phyloP scores from a whole-genome alignment of 208 protist species.

The Pavlovales sp. region DNA sequence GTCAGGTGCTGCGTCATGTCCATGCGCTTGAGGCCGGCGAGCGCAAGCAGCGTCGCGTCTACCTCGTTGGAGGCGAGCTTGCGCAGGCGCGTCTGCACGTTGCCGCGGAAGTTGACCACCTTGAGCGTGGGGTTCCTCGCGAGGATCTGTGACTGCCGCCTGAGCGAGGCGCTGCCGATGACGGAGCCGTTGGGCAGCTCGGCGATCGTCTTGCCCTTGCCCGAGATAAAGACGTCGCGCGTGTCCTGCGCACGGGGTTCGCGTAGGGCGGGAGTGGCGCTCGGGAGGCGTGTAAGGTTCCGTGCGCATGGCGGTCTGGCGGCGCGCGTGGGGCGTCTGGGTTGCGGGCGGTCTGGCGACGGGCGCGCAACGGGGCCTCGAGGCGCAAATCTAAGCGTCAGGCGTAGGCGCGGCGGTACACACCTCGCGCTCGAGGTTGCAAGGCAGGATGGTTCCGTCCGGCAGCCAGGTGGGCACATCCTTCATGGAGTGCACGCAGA shows the following conservation, averaged over 20 bases:
- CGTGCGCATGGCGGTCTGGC: no score
- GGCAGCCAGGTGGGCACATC: conserved; percentile 30
- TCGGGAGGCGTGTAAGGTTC: no score
- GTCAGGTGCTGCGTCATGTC: conserved; percentile 12
- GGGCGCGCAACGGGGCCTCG: no score
- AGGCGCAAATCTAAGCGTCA: no score
- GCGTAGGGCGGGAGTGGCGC: no score
- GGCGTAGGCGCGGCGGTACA: no score
- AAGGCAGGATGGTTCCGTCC: conserved; percentile 26
- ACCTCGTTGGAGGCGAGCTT: conserved; percentile 12
- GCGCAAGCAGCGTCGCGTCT: conserved; percentile 15
- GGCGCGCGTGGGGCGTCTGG: no score
- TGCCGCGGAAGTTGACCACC: conserved; percentile 40
- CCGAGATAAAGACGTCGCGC: conserved; percentile 35
- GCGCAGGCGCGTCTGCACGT: conserved; percentile 35
- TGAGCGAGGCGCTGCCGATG: conserved; percentile 32
- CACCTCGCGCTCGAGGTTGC: conserved; percentile 33
- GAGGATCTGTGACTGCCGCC: conserved; percentile 17
- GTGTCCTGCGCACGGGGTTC: conserved; percentile 25
- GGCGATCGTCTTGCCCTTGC: not conserved
- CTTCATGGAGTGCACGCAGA: conserved; percentile 48
- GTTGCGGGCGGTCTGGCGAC: no score
- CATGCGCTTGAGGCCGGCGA: conserved; percentile 24
- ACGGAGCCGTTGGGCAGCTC: conserved; percentile 22
- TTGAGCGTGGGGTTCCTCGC: conserved; percentile 20